Percentiles rank a stretch among this genome's conserved stretches.
Evolutionary conservation across 129 eudicot species (phyloP).

Genomic region (Glebionis coronaria): DNA sequence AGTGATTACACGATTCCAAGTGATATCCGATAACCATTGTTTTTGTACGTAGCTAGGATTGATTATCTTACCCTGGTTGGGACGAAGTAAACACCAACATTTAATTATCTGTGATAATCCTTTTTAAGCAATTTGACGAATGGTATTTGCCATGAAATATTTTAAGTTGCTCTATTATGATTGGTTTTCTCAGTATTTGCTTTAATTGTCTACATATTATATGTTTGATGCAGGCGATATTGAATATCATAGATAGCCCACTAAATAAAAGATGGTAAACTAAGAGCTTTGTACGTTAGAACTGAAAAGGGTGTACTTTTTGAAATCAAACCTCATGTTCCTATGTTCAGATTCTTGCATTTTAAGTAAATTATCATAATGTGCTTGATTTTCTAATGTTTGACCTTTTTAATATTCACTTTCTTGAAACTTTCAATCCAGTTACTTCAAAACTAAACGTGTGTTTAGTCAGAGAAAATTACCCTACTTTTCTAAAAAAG

Average conservation of each 20-base stretch:
- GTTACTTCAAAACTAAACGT: constrained; percentile 83
- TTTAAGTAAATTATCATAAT: not conserved
- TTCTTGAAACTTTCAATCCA: constrained; percentile 60
- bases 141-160: not conserved
- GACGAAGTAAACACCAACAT: too few species aligned
- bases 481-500: too few species aligned
- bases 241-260: constrained; percentile 20
- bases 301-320: constrained; percentile 88
- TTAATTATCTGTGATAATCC: too few species aligned
- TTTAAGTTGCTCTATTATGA: not conserved
- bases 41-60: too few species aligned
- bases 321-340: constrained; percentile 88
- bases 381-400: not conserved
- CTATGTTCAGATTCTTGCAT: constrained; percentile 40
- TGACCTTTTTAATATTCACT: not conserved
- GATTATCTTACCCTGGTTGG: too few species aligned
- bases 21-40: too few species aligned
- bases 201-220: constrained; percentile 3
- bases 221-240: too few species aligned
- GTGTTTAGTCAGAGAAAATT: too few species aligned
- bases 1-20: too few species aligned
- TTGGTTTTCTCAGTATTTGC: not conserved
- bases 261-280: constrained; percentile 81
- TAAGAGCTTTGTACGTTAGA: constrained; percentile 82
- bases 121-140: too few species aligned